Percentiles rank a stretch among this genome's conserved stretches.
Evolutionary conservation across 176 grass and related monocot species (phyloP).

Genomic region (Alopecurus myosuroides): DNA sequence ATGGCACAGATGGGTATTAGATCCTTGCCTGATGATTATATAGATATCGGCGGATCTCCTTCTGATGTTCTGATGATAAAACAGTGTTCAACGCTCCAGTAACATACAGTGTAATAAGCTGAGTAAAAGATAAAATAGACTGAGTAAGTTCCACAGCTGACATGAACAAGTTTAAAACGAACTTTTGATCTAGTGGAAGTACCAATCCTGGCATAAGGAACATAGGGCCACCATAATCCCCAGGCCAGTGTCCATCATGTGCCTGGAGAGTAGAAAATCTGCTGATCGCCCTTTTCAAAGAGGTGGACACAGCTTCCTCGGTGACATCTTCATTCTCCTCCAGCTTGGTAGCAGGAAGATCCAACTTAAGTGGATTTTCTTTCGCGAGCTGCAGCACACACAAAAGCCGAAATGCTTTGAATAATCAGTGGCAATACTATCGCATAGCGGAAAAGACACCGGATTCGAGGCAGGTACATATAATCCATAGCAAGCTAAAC

Average conservation of each 20-base stretch:
- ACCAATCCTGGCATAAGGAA: constrained; percentile 86
- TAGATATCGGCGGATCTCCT: constrained; percentile 75
- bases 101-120: constrained; percentile 75
- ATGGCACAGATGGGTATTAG: background rate
- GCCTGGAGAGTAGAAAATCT: constrained; percentile 67
- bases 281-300: constrained; percentile 62
- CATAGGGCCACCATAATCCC: constrained; percentile 85
- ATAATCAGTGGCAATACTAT: background rate
- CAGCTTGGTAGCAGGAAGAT: constrained; percentile 51
- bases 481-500: background rate
- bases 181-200: constrained; percentile 3
- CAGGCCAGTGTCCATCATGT: constrained; percentile 85
- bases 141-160: constrained; percentile 1
- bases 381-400: constrained; percentile 59
- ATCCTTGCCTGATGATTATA: constrained; percentile 83
- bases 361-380: constrained; percentile 56
- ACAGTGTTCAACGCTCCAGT: constrained; percentile 60
- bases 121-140: constrained; percentile 20
- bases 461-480: background rate
- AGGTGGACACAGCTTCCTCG: constrained; percentile 41
- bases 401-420: constrained; percentile 3
- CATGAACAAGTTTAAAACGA: background rate
- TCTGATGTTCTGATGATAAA: constrained; percentile 61
- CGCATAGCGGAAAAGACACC: background rate
- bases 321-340: constrained; percentile 67